phyloP scores from a whole-genome alignment of 2,329 filamentous ascomycete species.

The Dactylonectria macrodidyma region DNA sequence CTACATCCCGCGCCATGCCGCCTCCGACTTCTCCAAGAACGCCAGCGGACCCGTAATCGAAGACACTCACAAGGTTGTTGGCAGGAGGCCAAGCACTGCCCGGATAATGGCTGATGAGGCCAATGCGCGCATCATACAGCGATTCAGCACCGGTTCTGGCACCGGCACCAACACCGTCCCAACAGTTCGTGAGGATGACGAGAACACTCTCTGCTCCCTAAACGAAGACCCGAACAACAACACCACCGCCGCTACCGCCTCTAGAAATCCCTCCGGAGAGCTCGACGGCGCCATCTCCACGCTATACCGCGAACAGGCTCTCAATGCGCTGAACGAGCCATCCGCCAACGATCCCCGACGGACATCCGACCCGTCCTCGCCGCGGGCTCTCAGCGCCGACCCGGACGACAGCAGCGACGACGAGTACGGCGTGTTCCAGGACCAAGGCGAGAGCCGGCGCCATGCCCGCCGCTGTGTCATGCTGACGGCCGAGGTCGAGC shows the following conservation, averaged over 20 bases:
- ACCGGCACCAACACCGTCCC: background rate
- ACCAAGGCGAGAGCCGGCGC: constrained; percentile 21
- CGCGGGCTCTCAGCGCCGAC: constrained; percentile 7
- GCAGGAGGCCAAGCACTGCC: constrained; percentile 29
- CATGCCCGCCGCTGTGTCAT: constrained; percentile 12
- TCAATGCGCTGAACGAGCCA: constrained; percentile 28
- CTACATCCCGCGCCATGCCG: constrained; percentile 51
- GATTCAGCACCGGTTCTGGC: constrained; percentile 5
- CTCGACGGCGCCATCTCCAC: constrained; percentile 30
- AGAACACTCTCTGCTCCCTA: constrained; percentile 41
- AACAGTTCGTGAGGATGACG: constrained; percentile 27
- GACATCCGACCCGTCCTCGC: constrained; percentile 1
- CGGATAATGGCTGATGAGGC: constrained; percentile 40
- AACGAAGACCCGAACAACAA: no score
- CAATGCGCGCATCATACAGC: constrained; percentile 21
- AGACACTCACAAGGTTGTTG: background rate
- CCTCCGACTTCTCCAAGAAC: constrained; percentile 49
- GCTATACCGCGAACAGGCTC: constrained; percentile 36
- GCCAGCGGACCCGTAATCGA: background rate
- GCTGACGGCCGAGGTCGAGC: constrained; percentile 10
- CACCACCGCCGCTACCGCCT: no score
- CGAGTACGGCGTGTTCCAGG: constrained; percentile 47
- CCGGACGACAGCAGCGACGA: constrained; percentile 13
- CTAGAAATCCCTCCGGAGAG: constrained; percentile 30
- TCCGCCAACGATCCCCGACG: no score